A percentile compares a stretch with the other conserved stretches of the same genome.
Conservation (phyloP, 2,329 filamentous ascomycete species). For the Penicillium sp. region DNA sequence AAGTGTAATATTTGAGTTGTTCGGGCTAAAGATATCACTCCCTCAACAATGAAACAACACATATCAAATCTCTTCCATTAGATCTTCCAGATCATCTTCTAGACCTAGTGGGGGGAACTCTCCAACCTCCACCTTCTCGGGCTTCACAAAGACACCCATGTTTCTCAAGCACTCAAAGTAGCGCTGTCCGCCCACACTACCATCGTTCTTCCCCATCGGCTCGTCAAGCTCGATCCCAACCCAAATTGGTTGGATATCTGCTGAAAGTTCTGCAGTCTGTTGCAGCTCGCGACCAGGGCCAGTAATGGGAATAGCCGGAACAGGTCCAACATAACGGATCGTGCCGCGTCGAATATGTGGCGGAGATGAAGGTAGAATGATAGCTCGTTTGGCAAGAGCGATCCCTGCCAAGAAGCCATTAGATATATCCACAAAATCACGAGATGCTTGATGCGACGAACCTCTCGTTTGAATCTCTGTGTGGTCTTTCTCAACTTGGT, state of each 20-base stretch:
- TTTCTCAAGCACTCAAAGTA: constrained; percentile 57
- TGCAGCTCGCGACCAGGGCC: constrained; percentile 27
- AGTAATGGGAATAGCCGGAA: constrained; percentile 40
- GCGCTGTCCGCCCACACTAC: constrained; percentile 49
- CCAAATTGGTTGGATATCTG: constrained; percentile 47
- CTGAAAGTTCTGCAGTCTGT: constrained; percentile 20
- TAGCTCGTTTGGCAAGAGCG: constrained; percentile 43
- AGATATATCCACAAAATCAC: not conserved
- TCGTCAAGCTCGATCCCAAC: constrained; percentile 62
- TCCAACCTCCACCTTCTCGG: constrained; percentile 62
- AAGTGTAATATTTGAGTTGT: constrained; percentile 1
- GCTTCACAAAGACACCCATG: constrained; percentile 61
- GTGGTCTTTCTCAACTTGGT: constrained; percentile 58
- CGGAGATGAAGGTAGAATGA: constrained; percentile 43
- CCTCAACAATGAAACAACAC: constrained; percentile 49
- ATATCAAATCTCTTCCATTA: constrained; percentile 55
- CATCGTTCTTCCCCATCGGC: constrained; percentile 65
- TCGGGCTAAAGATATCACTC: constrained; percentile 35
- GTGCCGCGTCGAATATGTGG: constrained; percentile 46
- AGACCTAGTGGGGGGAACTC: constrained; percentile 54
- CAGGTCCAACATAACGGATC: constrained; percentile 44
- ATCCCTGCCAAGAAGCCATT: constrained; percentile 38
- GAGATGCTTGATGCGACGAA: constrained; percentile 38
- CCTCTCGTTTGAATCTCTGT: constrained; percentile 67
- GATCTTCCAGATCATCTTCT: constrained; percentile 55